phyloP scores from a whole-genome alignment of 257 asterid genomes.

The Thymus mandschuricus region DNA sequence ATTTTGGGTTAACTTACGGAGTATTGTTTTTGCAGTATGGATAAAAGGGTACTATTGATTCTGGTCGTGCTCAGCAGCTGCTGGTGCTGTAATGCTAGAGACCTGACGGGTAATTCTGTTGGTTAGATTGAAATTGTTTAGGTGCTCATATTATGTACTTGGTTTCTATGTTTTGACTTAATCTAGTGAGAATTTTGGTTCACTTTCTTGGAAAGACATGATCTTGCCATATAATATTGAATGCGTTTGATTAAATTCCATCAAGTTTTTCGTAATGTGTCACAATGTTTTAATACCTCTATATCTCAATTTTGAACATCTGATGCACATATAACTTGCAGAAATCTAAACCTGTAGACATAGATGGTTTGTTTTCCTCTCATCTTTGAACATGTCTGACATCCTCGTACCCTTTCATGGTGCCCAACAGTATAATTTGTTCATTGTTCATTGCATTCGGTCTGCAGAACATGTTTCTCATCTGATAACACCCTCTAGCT shows the following conservation, averaged over 20 bases:
- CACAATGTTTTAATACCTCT: not conserved
- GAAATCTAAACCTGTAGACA: not conserved
- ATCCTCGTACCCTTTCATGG: not conserved
- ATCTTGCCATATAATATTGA: constrained; percentile 9
- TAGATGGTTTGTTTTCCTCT: constrained; percentile 13
- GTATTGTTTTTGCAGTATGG: constrained; percentile 66
- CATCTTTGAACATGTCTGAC: not conserved
- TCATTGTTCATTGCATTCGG: constrained; percentile 3
- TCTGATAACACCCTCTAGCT: constrained; percentile 4
- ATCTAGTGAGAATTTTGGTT: not conserved
- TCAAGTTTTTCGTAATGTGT: not conserved
- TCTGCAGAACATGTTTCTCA: not conserved
- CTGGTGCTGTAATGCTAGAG: constrained; percentile 70
- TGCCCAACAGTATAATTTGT: not conserved
- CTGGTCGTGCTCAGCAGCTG: constrained; percentile 48
- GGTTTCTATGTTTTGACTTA: constrained; percentile 10
- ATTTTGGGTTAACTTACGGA: constrained; percentile 24
- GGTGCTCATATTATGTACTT: constrained; percentile 32
- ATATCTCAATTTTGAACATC: not conserved
- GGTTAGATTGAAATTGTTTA: constrained; percentile 33
- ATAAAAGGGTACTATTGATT: constrained; percentile 53
- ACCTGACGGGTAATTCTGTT: constrained; percentile 41
- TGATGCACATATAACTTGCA: constrained; percentile 8
- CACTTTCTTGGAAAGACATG: constrained; percentile 16
- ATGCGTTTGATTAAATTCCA: constrained; percentile 14